Evolutionary conservation across 176 grass and related monocot species (phyloP).

Genomic region (Musa beccarii): DNA sequence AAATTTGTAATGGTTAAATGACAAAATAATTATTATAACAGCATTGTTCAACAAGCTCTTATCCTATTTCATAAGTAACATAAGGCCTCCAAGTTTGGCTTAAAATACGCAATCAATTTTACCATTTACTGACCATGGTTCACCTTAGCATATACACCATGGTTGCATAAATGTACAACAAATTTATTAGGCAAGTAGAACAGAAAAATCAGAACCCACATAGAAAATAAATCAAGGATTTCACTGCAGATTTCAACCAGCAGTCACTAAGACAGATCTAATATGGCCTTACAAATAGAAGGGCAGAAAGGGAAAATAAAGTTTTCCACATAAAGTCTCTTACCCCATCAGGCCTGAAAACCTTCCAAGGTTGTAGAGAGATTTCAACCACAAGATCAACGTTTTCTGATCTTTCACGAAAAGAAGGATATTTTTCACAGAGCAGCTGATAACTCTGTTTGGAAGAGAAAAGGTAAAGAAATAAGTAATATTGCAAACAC

Average conservation of each 20-base stretch:
- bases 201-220: too few relatives aligned
- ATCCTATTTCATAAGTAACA: too few relatives aligned
- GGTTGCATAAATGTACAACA: too few relatives aligned
- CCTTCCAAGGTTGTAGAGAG: conserved; percentile 95
- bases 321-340: conserved; percentile 26
- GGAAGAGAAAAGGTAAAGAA: conserved; percentile 9
- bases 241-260: background rate
- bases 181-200: too few relatives aligned
- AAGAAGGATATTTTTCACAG: conserved; percentile 79
- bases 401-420: conserved; percentile 99
- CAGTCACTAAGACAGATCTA: conserved; percentile 1
- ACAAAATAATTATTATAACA: too few relatives aligned
- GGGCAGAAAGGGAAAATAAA: conserved; percentile 11
- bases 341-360: conserved; percentile 96
- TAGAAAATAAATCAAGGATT: too few relatives aligned
- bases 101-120: too few relatives aligned
- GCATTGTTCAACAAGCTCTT: too few relatives aligned
- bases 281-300: background rate
- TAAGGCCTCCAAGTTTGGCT: too few relatives aligned
- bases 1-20: background rate
- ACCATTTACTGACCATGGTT: too few relatives aligned
- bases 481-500: background rate
- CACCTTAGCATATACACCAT: too few relatives aligned
- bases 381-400: conserved; percentile 95
- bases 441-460: conserved; percentile 78